A percentile compares a stretch with the other conserved stretches of the same genome.
Evolutionary conservation across 768 basidiomycete species (phyloP).

Genomic region (Panus rudis): DNA sequence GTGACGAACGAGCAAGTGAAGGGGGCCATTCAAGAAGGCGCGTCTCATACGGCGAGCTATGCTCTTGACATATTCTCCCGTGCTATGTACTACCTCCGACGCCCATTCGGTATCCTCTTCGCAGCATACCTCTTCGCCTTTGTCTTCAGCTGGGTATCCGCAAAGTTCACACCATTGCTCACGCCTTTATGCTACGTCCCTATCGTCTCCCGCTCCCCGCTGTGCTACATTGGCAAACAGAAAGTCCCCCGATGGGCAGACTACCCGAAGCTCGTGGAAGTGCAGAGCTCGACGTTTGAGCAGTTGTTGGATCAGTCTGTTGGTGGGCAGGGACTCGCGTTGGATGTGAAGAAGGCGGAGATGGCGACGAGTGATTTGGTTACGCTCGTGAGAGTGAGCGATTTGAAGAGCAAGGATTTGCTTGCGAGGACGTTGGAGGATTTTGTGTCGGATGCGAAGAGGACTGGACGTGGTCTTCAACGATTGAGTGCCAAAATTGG

Average conservation of each 20-base stretch:
- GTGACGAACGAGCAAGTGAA: slow-evolving; percentile 13
- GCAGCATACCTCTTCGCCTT: slow-evolving; percentile 45
- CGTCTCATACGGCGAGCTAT: slow-evolving; percentile 30
- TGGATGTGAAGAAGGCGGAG: slow-evolving; percentile 70
- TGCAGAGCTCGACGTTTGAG: slow-evolving; percentile 57
- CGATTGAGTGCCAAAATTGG: slow-evolving; percentile 60
- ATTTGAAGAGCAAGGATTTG: slow-evolving; percentile 51
- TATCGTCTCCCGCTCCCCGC: slow-evolving; percentile 38
- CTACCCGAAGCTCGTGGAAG: slow-evolving; percentile 52
- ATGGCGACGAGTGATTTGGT: slow-evolving; percentile 69
- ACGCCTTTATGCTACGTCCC: slow-evolving; percentile 60
- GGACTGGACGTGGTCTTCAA: slow-evolving; percentile 51
- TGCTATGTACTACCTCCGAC: slow-evolving; percentile 44
- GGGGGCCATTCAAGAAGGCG: slow-evolving; percentile 10
- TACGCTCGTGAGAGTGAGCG: slow-evolving; percentile 54
- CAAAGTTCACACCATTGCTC: slow-evolving; percentile 39
- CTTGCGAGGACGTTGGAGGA: slow-evolving; percentile 44
- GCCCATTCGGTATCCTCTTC: slow-evolving; percentile 48
- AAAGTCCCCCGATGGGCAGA: slow-evolving; percentile 41
- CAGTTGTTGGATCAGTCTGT: slow-evolving; percentile 53
- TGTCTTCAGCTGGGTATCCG: slow-evolving; percentile 33
- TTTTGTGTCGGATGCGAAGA: slow-evolving; percentile 58
- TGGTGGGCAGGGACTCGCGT: slow-evolving; percentile 51
- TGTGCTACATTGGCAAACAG: slow-evolving; percentile 31
- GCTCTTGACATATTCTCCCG: slow-evolving; percentile 39